Base-by-base conservation (phyloP, 768 basidiomycete species). In the Omphalotus guepiniiformis region DNA sequence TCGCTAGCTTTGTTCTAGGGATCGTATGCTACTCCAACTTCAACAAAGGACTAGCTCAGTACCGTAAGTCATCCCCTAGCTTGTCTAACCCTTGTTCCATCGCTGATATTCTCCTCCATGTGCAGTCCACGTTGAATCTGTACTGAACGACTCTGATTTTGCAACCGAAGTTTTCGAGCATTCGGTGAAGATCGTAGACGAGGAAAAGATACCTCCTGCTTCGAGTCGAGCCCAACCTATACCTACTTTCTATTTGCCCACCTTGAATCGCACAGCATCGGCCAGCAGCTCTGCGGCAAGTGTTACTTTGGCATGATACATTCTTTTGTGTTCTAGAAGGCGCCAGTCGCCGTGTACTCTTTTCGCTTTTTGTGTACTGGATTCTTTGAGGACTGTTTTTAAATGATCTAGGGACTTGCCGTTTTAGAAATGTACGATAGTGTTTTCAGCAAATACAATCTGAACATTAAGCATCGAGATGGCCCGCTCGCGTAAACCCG, bases 1-100 rank as follows among this genome's bases (percentile, higher is more conserved):
- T 47, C 27, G 63, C 68, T 16, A 75, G 70, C 39, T 62, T 70
- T 32, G 57, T 70, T 23, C 65, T 82, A 12, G 78, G 73, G 6
- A 53, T 73, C 42, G 58, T 78, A 21, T 82, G 78, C 54, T 65
- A 74, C 52, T 51, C 68, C 15, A 75, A 79, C 53, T 83, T 82
- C 53, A 74, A 66, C 40, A 70, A 74, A 49, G 82, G 82, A 0
- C 67, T 82, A 11, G 68, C 70, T 1, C 65, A 82, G 46, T 83
- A 80, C 54, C 59, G 81, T 83, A 54, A 51, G 79, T 67, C 4
- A 25, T 22, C 19, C 2, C 36, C 38, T 46, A 16, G 5, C 22
- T 23, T 38, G 7, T 38, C 7, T n/a, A 8, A 18, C 7, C 37
- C n/a, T 12, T 28, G 23, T n/a, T 8, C 13, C 13, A 38, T 9